These are phyloP conservation scores for Dioszegia hungarica DNA, from an alignment of 768 basidiomycete species.

Conservation along the genomic window DNA sequence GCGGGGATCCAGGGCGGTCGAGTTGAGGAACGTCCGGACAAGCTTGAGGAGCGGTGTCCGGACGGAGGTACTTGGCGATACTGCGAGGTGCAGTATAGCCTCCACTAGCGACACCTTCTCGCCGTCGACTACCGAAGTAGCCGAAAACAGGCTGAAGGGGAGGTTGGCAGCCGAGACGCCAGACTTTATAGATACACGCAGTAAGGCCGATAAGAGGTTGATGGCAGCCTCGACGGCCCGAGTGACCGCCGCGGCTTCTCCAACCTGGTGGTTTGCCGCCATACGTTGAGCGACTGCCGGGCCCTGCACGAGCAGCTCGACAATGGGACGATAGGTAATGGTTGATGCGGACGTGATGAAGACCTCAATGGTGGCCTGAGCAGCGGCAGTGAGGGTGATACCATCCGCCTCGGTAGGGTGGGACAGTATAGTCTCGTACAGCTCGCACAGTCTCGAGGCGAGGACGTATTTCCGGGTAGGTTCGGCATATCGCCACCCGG, in stretches of 20 bases:
- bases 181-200: slow-evolving; percentile 20
- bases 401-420: slow-evolving; percentile 24
- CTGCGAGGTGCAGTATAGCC: slow-evolving; percentile 17
- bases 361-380: slow-evolving; percentile 57
- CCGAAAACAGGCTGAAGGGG: slow-evolving; percentile 18
- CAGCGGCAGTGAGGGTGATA: slow-evolving; percentile 10
- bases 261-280: slow-evolving; percentile 29
- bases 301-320: slow-evolving; percentile 64
- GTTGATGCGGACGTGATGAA: slow-evolving; percentile 71
- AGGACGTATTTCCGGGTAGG: slow-evolving; percentile 81
- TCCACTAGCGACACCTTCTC: slow-evolving; percentile 28
- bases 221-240: slow-evolving; percentile 16
- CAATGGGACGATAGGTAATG: slow-evolving; percentile 73
- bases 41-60: slow-evolving; percentile 14
- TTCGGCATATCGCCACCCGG: slow-evolving; percentile 78
- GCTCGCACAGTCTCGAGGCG: slow-evolving; percentile 60
- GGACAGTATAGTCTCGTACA: slow-evolving; percentile 65
- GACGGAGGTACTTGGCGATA: slow-evolving; percentile 13
- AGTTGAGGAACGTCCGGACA: slow-evolving; percentile 25
- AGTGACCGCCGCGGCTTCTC: slow-evolving; percentile 24
- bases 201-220: slow-evolving; percentile 22
- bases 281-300: slow-evolving; percentile 60
- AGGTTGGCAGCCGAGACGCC: slow-evolving; percentile 13
- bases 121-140: neutral
- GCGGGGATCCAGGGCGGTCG: slow-evolving; percentile 15